Conservation (phyloP, 2,329 filamentous ascomycete species). For the Sporothrix inflata region DNA sequence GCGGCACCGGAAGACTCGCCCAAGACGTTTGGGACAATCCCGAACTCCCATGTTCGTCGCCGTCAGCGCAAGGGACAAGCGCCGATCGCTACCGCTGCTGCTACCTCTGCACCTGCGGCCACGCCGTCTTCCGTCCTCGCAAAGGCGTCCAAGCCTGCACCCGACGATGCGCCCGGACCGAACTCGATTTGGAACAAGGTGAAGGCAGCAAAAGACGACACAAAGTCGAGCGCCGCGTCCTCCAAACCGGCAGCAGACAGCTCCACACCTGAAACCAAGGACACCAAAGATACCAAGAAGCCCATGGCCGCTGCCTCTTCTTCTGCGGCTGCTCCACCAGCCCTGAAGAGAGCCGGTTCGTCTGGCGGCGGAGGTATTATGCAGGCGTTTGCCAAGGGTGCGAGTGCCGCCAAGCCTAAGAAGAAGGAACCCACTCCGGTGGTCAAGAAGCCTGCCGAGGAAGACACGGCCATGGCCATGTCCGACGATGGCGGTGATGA, state of each 20-base stretch:
- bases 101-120: background rate
- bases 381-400: conserved; percentile 74
- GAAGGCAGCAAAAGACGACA: conserved; percentile 31
- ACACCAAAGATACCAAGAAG: conserved; percentile 47
- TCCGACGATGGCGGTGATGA: conserved; percentile 48
- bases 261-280: conserved; percentile 38
- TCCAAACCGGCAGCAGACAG: background rate
- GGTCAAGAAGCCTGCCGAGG: conserved; percentile 50
- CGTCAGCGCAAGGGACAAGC: conserved; percentile 48
- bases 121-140: conserved; percentile 32
- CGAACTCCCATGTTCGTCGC: conserved; percentile 67
- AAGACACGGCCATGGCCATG: conserved; percentile 55
- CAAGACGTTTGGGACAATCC: conserved; percentile 72
- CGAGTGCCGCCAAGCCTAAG: conserved; percentile 57
- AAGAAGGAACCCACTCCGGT: conserved; percentile 39
- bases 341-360: conserved; percentile 54
- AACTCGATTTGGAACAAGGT: conserved; percentile 31
- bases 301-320: conserved; percentile 22
- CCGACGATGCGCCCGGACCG: conserved; percentile 1
- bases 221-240: background rate
- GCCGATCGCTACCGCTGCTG: background rate
- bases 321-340: conserved; percentile 33
- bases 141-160: conserved; percentile 36
- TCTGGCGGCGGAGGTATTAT: conserved; percentile 61
- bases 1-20: conserved; percentile 64